Conservation (phyloP, 2,329 filamentous ascomycete genomes). For the Cladosporium velox region DNA sequence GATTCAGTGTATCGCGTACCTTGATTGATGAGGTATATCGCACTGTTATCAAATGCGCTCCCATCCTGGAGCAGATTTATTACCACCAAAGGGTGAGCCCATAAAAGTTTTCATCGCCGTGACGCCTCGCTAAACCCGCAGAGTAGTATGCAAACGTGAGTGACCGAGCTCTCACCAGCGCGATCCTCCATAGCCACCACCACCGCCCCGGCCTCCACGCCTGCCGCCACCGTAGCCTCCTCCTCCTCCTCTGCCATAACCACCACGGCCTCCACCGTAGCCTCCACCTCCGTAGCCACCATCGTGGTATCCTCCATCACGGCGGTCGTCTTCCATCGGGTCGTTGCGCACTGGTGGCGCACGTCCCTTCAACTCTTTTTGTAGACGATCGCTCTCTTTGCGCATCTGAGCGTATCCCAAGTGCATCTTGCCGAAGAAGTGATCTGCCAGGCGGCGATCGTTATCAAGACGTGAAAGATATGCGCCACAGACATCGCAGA, state of each 20-base stretch:
- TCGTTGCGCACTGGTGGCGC: constrained; percentile 61
- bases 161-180: constrained; percentile 13
- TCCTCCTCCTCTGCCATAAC: constrained; percentile 12
- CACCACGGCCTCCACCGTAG: constrained; percentile 24
- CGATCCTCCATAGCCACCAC: constrained; percentile 10
- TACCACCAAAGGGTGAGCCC: not conserved
- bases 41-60: constrained; percentile 2
- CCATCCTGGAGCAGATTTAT: not conserved
- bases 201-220: constrained; percentile 9
- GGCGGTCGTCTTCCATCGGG: constrained; percentile 37
- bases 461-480: constrained; percentile 93
- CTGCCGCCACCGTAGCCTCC: constrained; percentile 5
- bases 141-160: constrained; percentile 9
- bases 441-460: constrained; percentile 87
- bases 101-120: constrained; percentile 5
- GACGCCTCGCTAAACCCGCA: constrained; percentile 10
- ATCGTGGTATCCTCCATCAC: constrained; percentile 41
- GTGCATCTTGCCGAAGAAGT: constrained; percentile 99
- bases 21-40: not conserved
- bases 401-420: constrained; percentile 97
- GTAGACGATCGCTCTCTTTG: constrained; percentile 84
- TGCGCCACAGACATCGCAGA: constrained; percentile 97
- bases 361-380: constrained; percentile 79
- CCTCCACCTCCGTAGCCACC: constrained; percentile 44
- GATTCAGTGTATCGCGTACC: not conserved